These are phyloP conservation scores for Myxozyma geophila DNA, from an alignment of 805 yeast genomes.

Conservation along the genomic window DNA sequence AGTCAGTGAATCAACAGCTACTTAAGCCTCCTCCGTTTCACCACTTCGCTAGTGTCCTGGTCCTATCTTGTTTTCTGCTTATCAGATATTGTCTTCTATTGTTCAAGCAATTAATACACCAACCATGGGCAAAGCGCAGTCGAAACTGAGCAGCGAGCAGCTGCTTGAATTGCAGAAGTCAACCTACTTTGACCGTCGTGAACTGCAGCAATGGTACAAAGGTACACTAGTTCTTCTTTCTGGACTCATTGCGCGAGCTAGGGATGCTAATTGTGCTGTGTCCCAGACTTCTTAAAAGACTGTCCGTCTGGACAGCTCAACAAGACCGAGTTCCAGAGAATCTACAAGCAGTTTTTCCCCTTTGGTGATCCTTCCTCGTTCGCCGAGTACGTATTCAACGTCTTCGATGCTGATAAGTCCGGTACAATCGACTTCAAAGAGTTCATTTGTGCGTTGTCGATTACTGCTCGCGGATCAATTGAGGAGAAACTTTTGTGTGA, in stretches of 20 bases:
- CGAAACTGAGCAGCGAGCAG: constrained; percentile 90
- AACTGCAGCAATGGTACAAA: constrained; percentile 97
- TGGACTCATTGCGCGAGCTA: neutral
- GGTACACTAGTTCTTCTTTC: constrained; percentile 44
- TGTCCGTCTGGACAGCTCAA: constrained; percentile 90
- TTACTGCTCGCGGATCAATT: constrained; percentile 80
- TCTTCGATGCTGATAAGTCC: constrained; percentile 79
- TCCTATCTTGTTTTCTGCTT: neutral
- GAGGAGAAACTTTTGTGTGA: constrained; percentile 62
- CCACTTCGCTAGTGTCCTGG: neutral
- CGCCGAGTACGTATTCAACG: constrained; percentile 84
- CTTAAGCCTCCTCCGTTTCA: neutral
- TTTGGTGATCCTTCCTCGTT: constrained; percentile 96
- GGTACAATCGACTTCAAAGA: constrained; percentile 90
- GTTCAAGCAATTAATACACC: neutral
- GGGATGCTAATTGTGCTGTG: neutral
- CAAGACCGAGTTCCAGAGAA: constrained; percentile 84
- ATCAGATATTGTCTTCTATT: neutral
- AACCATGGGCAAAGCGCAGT: constrained; percentile 90
- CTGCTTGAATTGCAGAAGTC: constrained; percentile 77
- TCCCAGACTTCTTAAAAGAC: constrained; percentile 74
- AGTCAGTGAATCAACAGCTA: neutral
- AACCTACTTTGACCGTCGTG: constrained; percentile 90
- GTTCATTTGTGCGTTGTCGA: constrained; percentile 83
- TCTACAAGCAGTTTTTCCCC: constrained; percentile 96